Percentiles rank a stretch among this genome's conserved stretches.
Evolutionary conservation across 2,329 filamentous ascomycete genomes (phyloP).

Genomic region (Seiridium unicorne): DNA sequence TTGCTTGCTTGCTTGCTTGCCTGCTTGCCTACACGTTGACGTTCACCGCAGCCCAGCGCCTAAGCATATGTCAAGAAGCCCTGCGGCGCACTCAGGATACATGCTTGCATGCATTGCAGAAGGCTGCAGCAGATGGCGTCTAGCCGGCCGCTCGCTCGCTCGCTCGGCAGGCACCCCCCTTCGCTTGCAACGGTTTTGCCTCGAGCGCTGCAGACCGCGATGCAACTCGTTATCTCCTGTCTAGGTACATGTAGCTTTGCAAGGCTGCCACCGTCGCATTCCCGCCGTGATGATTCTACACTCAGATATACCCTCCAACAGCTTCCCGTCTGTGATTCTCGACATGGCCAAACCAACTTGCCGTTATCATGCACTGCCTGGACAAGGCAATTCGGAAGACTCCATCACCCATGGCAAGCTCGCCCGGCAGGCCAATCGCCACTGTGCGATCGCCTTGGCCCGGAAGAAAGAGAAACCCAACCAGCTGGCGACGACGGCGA

Average conservation of each 20-base stretch:
- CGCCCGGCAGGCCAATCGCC: no score
- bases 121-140: background rate
- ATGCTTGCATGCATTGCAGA: background rate
- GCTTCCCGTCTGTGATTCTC: background rate
- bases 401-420: no score
- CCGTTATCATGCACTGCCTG: background rate
- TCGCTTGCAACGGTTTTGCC: background rate
- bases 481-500: no score
- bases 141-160: background rate
- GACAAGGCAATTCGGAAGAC: background rate
- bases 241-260: background rate
- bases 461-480: no score
- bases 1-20: background rate
- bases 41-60: no score
- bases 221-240: background rate
- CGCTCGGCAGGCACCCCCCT: background rate
- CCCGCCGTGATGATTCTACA: background rate
- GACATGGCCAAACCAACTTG: background rate
- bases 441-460: no score
- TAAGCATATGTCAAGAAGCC: no score
- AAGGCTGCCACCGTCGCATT: background rate
- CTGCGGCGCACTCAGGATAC: background rate
- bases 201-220: background rate
- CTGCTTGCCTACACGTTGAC: background rate
- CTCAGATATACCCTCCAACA: background rate